phyloP scores from a whole-genome alignment of 768 basidiomycete genomes.

The Mycena vulgaris region DNA sequence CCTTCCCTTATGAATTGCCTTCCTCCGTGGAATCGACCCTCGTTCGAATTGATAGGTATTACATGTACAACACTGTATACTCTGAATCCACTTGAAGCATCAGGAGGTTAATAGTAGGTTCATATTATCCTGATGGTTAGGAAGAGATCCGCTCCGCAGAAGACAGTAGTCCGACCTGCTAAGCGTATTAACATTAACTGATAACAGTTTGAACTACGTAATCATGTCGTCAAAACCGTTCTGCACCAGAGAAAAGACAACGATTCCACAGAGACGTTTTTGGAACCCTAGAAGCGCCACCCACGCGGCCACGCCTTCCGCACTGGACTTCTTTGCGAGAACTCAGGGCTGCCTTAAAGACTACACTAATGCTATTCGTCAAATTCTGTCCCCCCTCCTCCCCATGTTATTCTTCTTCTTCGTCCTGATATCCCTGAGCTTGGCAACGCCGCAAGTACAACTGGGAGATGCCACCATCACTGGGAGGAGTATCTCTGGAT shows the following conservation, averaged over 20 bases:
- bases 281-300: conserved; percentile 6
- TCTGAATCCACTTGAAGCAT: neutral
- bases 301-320: conserved; percentile 5
- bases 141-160: neutral
- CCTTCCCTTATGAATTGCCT: neutral
- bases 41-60: neutral
- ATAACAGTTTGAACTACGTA: neutral
- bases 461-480: conserved; percentile 56
- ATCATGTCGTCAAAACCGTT: neutral
- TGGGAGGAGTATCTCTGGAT: conserved; percentile 51
- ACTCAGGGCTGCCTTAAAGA: conserved; percentile 1
- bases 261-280: conserved; percentile 5
- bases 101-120: neutral
- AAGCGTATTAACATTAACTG: neutral
- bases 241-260: neutral
- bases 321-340: conserved; percentile 1
- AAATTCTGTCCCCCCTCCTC: neutral
- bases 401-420: neutral
- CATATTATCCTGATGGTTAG: neutral
- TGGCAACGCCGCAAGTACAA: conserved; percentile 41
- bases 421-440: neutral
- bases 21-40: neutral
- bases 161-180: neutral
- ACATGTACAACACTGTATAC: neutral
- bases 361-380: neutral